Evolutionary conservation across 805 yeast genomes (phyloP), one percentile per base, ranked within the genome.

Genomic region (Ogataea nakhonphanomensis): DNA sequence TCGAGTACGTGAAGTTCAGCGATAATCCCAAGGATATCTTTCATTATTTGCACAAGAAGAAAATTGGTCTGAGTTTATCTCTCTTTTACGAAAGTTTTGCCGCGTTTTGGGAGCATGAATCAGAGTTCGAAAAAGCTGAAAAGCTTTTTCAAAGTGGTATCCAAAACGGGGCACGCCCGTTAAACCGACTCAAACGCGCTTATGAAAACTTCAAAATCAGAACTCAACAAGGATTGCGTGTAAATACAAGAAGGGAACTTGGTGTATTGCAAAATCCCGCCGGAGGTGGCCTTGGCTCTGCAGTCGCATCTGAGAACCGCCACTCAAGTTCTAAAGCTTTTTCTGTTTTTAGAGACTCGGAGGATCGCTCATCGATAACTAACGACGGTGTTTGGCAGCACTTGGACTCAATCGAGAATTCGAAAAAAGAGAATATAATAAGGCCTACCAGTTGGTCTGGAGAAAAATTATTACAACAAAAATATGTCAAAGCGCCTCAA

Each of bases 41-140:
- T 58, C 69, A 76, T 5, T 88, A 81, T 54, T 67, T 91, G 61
- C 76, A 80, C 30, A 75, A 81, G 45, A 79, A 82, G 47, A 77
- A 73, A 34, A 85, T 91, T 25, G 98, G 96, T 1, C 57, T 55
- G 25, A 69, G 69, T 28, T 65, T 87, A 36, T 78, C 96, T 0
- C 52, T 78, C 13, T 89, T 74, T 57, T 91, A 89, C 55, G 96
- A 88, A 55, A 83, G 78, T 44, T 87, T 84, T 64, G 86, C 95
- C 1, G 68, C 71, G 24, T 76, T 65, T 42, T 59, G 83, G 41
- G 95, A 84, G 54, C 32, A 66, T 1, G 62, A 61, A 12, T 71
- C 72, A 14, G 71, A 75, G 41, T 52, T 53, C 32, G 50, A 53
- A 3, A 82, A 79, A 41, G 95, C 95, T 0, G 65, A 66, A 2